A percentile compares a stretch with the other conserved stretches of the same genome.
These are phyloP conservation scores for Sporothrix globosa DNA, from an alignment of 2,329 filamentous ascomycete genomes.

Conservation along the genomic window DNA sequence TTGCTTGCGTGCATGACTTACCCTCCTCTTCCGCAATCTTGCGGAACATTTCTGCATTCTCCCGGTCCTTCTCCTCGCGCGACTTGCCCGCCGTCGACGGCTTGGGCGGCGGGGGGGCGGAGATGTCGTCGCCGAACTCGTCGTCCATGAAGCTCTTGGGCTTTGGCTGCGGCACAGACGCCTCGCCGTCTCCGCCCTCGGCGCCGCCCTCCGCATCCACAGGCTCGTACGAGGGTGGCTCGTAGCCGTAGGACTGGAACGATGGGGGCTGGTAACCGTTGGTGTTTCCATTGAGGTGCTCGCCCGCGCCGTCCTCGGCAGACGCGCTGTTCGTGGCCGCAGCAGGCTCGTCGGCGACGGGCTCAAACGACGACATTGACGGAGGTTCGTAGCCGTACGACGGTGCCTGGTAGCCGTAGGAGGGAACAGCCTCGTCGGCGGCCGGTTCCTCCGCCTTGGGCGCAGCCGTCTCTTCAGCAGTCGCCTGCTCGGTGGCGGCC, in stretches of 20 bases:
- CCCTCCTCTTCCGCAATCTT: slow-evolving; percentile 78
- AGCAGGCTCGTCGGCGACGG: slow-evolving; percentile 28
- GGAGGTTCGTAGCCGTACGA: slow-evolving; percentile 59
- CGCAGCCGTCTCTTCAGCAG: not conserved
- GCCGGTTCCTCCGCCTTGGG: not conserved
- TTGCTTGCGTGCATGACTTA: slow-evolving; percentile 45
- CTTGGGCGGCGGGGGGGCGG: slow-evolving; percentile 55
- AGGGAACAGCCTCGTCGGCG: slow-evolving; percentile 13
- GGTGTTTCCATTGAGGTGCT: not conserved
- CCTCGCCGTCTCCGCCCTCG: slow-evolving; percentile 46
- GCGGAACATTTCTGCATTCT: slow-evolving; percentile 83
- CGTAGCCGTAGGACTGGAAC: slow-evolving; percentile 62
- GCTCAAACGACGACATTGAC: slow-evolving; percentile 44
- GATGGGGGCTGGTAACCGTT: slow-evolving; percentile 61
- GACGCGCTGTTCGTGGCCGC: slow-evolving; percentile 30
- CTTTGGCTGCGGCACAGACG: slow-evolving; percentile 59
- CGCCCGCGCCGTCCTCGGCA: slow-evolving; percentile 31
- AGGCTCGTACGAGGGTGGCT: slow-evolving; percentile 59
- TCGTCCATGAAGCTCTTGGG: slow-evolving; percentile 82
- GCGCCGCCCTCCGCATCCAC: slow-evolving; percentile 52
- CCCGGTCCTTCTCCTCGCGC: slow-evolving; percentile 70
- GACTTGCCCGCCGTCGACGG: slow-evolving; percentile 56
- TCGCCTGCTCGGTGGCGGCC: slow-evolving; percentile 1
- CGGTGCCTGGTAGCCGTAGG: slow-evolving; percentile 49
- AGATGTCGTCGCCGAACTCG: slow-evolving; percentile 72